phyloP scores from a whole-genome alignment of 1,139 yeast species.

The Nakaseomyces sp. region DNA sequence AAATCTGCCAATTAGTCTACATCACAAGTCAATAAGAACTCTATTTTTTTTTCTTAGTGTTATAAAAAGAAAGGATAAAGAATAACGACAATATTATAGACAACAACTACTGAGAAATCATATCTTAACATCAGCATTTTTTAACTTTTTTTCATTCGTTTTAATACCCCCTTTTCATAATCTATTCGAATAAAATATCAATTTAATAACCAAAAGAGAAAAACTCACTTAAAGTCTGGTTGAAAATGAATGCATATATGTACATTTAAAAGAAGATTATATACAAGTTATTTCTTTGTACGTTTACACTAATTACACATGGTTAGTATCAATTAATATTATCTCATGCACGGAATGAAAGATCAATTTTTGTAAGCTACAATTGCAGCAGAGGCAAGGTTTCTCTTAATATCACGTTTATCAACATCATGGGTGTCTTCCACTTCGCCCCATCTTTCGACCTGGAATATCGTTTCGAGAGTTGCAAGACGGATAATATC shows the following conservation, averaged over 20 bases:
- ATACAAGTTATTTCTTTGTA: constrained; percentile 1
- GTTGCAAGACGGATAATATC: constrained; percentile 72
- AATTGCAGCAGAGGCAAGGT: constrained; percentile 73
- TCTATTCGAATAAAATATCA: too few relatives aligned
- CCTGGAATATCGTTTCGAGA: constrained; percentile 76
- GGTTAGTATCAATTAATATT: neutral
- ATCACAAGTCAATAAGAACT: neutral
- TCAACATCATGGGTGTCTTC: constrained; percentile 98
- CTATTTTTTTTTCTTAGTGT: too few relatives aligned
- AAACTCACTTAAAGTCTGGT: neutral
- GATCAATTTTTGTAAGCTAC: constrained; percentile 35
- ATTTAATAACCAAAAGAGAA: neutral
- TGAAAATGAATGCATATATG: neutral
- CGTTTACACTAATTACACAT: constrained; percentile 1
- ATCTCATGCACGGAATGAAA: neutral
- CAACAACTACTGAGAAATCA: neutral
- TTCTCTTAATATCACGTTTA: constrained; percentile 77
- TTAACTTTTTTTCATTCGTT: neutral
- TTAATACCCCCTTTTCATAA: too few relatives aligned
- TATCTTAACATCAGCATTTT: neutral
- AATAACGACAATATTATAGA: neutral
- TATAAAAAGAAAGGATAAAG: too few relatives aligned
- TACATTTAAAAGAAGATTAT: neutral
- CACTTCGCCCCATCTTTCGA: constrained; percentile 93
- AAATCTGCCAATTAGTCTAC: neutral